Evolutionary conservation across 176 grass and related monocot genomes (phyloP).

Genomic region (Triticum dicoccoides): DNA sequence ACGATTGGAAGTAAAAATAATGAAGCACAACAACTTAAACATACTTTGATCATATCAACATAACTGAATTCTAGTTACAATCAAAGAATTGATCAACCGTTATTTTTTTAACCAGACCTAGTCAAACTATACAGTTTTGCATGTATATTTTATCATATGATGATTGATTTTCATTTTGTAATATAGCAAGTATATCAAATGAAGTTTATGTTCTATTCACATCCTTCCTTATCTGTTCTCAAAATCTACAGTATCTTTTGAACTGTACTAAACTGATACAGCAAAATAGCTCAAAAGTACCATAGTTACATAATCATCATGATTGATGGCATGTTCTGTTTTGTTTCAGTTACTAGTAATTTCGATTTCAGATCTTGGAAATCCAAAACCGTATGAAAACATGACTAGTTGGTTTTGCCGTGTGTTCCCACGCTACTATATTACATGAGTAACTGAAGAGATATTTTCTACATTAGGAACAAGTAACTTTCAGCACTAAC

Average conservation of each 20-base stretch:
- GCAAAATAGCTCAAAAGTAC: too few relatives aligned
- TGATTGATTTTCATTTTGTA: not conserved
- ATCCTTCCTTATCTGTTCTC: not conserved
- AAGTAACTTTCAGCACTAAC: conserved; percentile 46
- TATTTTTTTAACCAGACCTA: not conserved
- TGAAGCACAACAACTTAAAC: not conserved
- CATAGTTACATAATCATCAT: too few relatives aligned
- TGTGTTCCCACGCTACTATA: not conserved
- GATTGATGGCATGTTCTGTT: not conserved
- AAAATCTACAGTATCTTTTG: not conserved
- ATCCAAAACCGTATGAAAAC: not conserved
- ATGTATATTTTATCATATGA: not conserved
- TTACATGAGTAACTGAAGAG: not conserved
- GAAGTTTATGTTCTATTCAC: not conserved
- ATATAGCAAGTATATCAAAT: not conserved
- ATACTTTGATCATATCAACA: not conserved
- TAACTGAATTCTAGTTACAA: not conserved
- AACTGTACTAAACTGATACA: too few relatives aligned
- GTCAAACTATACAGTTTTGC: not conserved
- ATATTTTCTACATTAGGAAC: not conserved
- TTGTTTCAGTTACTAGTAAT: not conserved
- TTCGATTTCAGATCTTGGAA: not conserved
- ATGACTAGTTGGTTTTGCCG: not conserved
- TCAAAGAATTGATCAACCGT: not conserved
- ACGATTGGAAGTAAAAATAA: not conserved